These are phyloP conservation scores for Plectosphaerella plurivora DNA, from an alignment of 2,329 filamentous ascomycete genomes.

Conservation along the genomic window DNA sequence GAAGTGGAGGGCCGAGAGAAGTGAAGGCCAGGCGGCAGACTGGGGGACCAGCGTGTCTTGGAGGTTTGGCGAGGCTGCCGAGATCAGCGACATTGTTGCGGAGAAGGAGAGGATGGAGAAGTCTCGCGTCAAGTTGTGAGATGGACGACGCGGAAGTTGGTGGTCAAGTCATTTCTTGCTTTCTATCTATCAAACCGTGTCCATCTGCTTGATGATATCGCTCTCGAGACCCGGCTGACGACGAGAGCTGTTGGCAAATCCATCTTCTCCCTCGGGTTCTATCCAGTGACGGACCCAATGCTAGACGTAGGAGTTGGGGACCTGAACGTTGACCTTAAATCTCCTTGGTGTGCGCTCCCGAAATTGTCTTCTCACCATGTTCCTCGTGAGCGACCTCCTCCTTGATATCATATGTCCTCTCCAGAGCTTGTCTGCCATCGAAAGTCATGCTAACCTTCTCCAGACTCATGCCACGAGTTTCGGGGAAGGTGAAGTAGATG, in stretches of 20 bases:
- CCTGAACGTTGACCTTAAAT: no score
- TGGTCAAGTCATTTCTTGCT: no score
- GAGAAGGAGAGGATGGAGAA: not conserved
- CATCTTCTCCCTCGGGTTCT: no score
- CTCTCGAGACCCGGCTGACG: no score
- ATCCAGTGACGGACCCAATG: no score
- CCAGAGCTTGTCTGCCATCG: constrained; percentile 1
- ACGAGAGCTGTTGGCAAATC: no score
- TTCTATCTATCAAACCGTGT: no score
- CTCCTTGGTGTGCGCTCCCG: no score
- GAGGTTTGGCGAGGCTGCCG: not conserved
- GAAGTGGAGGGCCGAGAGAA: not conserved
- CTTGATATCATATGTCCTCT: constrained; percentile 1
- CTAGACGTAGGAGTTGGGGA: no score
- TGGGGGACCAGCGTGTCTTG: not conserved
- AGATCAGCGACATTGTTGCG: not conserved
- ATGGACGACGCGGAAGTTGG: not conserved
- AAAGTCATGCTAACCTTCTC: constrained; percentile 1
- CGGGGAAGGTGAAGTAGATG: constrained; percentile 29
- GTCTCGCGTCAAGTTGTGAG: not conserved
- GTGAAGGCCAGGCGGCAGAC: not conserved
- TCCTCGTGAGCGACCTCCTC: not conserved
- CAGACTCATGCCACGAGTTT: constrained; percentile 16
- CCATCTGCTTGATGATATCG: no score
- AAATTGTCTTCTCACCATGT: not conserved